Evolutionary conservation across 371 early-diverging fungal species (phyloP).

Genomic region (Syncephalastrum contaminatum): DNA sequence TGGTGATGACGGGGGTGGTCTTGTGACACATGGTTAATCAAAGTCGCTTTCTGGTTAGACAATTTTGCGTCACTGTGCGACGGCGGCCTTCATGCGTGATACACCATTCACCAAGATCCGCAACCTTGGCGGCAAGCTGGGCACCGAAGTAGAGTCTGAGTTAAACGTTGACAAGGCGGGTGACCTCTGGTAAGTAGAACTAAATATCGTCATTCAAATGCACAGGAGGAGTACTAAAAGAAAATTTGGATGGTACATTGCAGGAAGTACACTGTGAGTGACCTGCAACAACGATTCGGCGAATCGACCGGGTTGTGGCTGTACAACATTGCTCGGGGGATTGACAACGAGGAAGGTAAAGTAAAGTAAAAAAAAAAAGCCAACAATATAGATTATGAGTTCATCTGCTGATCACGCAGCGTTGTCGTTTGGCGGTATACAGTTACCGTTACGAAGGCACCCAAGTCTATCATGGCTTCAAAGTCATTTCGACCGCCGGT

Average conservation of each 20-base stretch:
- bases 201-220: not conserved
- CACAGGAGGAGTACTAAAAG: not conserved
- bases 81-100: conserved; percentile 56
- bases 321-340: conserved; percentile 64
- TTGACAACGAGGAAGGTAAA: conserved; percentile 58
- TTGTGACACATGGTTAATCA: not conserved
- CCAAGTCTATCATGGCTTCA: conserved; percentile 60
- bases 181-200: conserved; percentile 41
- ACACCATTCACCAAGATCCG: conserved; percentile 76
- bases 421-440: not conserved
- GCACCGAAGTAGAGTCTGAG: conserved; percentile 63
- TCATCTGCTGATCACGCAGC: not conserved
- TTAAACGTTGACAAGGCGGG: conserved; percentile 52
- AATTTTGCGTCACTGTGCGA: conserved; percentile 54
- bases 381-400: not conserved
- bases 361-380: not conserved
- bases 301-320: conserved; percentile 53
- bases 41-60: conserved; percentile 38
- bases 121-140: conserved; percentile 89
- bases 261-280: conserved; percentile 31
- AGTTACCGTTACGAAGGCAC: conserved; percentile 46
- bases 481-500: conserved; percentile 52
- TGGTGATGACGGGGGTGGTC: not conserved
- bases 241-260: not conserved
- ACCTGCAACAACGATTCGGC: conserved; percentile 42